Evolutionary conservation across 2,329 filamentous ascomycete species (phyloP).

Genomic region (Pseudopyricularia cyperi): DNA sequence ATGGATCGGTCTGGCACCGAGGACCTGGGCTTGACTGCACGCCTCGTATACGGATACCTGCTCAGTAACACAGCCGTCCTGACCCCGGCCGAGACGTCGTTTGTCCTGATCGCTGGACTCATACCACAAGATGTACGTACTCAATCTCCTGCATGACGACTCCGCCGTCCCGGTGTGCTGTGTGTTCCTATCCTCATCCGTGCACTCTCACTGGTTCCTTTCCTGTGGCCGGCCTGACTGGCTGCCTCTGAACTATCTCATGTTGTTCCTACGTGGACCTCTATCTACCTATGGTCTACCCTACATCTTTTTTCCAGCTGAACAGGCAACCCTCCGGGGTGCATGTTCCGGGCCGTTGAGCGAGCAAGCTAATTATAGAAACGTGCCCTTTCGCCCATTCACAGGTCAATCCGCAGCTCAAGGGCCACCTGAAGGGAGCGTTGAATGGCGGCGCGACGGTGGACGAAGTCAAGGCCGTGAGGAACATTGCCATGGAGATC

Average conservation of each 20-base stretch:
- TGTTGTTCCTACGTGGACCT: neutral
- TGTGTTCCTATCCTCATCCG: neutral
- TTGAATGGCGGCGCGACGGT: slow-evolving; percentile 34
- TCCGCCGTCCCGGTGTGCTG: neutral
- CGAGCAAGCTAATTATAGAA: neutral
- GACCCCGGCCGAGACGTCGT: slow-evolving; percentile 32
- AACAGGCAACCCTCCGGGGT: neutral
- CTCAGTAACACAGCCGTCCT: slow-evolving; percentile 33
- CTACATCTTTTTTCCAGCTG: neutral
- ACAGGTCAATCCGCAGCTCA: slow-evolving; percentile 37
- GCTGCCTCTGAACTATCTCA: neutral
- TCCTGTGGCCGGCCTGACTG: neutral
- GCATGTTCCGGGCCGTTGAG: neutral
- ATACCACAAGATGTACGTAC: slow-evolving; percentile 35
- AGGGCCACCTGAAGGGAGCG: slow-evolving; percentile 36
- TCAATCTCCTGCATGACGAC: neutral
- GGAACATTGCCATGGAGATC: slow-evolving; percentile 28
- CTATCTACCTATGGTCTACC: neutral
- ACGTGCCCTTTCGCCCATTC: neutral
- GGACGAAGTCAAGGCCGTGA: slow-evolving; percentile 34
- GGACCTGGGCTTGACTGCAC: slow-evolving; percentile 32
- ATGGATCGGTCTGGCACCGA: slow-evolving; percentile 35
- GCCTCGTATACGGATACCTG: slow-evolving; percentile 34
- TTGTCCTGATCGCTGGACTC: slow-evolving; percentile 34
- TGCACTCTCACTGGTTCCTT: neutral